These are phyloP conservation scores for Lentinula guzmanii DNA, from an alignment of 768 basidiomycete genomes.

Conservation along the genomic window DNA sequence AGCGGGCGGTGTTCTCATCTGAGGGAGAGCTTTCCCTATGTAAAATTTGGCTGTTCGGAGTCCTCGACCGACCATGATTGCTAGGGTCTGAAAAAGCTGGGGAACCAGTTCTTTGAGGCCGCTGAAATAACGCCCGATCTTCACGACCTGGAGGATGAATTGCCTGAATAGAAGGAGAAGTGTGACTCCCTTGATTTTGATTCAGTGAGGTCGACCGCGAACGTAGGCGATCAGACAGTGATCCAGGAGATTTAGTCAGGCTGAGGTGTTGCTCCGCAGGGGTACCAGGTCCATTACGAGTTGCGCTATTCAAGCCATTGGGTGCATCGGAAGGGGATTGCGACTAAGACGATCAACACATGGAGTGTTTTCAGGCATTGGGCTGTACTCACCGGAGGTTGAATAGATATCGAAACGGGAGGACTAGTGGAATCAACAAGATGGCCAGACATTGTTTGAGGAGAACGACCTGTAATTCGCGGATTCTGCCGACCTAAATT, in stretches of 20 bases:
- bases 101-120: background rate
- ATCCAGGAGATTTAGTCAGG: background rate
- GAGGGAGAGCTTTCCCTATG: background rate
- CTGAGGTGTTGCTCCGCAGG: background rate
- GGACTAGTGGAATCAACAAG: background rate
- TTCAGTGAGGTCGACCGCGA: background rate
- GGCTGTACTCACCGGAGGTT: background rate
- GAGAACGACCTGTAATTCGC: background rate
- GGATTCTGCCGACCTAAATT: background rate
- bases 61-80: background rate
- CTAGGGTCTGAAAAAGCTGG: background rate
- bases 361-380: background rate
- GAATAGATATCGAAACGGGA: slow-evolving; percentile 4
- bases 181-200: background rate
- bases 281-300: background rate
- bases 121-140: background rate
- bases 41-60: background rate
- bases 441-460: background rate
- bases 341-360: background rate
- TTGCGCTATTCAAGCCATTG: background rate
- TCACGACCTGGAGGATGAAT: background rate
- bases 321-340: slow-evolving; percentile 5
- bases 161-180: background rate
- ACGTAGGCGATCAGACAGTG: background rate
- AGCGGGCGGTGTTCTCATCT: background rate